These are phyloP conservation scores for Talaromyces stipitatus DNA, from an alignment of 495 filamentous ascomycete species.

Conservation along the genomic window DNA sequence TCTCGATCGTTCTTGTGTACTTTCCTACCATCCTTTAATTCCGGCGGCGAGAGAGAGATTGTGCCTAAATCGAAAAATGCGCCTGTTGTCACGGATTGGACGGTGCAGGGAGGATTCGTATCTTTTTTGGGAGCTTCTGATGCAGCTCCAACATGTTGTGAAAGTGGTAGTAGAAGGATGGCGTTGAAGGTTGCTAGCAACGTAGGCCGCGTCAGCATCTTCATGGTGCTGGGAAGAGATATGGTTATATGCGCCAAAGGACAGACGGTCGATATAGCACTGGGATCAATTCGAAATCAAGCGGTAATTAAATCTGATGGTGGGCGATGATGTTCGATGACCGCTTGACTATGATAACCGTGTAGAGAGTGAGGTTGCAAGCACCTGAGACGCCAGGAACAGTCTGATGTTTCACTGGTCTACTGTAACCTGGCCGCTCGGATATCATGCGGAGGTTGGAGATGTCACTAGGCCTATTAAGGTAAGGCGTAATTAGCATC, in stretches of 20 bases:
- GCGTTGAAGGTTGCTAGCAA: background rate
- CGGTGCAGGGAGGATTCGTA: constrained; percentile 62
- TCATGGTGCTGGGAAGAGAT: background rate
- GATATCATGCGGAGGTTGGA: background rate
- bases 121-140: constrained; percentile 19
- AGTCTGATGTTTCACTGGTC: background rate
- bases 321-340: background rate
- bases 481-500: background rate
- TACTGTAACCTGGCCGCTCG: no score
- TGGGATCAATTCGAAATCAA: background rate
- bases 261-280: background rate
- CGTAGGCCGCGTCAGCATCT: constrained; percentile 1
- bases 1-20: constrained; percentile 50
- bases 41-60: constrained; percentile 51
- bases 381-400: background rate
- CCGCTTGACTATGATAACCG: background rate
- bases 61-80: constrained; percentile 86
- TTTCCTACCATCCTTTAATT: constrained; percentile 47
- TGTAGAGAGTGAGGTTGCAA: background rate
- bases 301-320: background rate
- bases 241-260: background rate
- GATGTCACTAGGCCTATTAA: background rate
- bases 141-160: constrained; percentile 18
- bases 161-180: constrained; percentile 12
- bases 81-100: constrained; percentile 62